Evolutionary conservation across 768 basidiomycete genomes (phyloP).

Genomic region (Amanita muscaria): DNA sequence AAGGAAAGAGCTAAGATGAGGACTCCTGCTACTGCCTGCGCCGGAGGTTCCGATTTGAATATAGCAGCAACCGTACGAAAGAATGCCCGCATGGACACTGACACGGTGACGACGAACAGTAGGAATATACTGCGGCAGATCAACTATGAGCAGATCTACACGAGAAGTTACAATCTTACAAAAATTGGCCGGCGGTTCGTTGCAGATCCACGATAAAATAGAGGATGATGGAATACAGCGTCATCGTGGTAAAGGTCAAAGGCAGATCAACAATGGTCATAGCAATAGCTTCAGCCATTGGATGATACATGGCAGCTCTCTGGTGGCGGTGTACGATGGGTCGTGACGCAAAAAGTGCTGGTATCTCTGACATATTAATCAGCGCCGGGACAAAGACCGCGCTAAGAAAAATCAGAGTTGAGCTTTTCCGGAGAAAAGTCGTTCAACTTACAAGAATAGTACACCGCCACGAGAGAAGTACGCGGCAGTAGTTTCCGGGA

Average conservation of each 20-base stretch:
- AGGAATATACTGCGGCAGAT: constrained; percentile 40
- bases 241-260: constrained; percentile 38
- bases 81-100: constrained; percentile 64
- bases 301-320: constrained; percentile 51
- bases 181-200: constrained; percentile 48
- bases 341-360: constrained; percentile 51
- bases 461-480: constrained; percentile 68
- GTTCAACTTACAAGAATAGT: constrained; percentile 50
- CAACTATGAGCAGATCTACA: constrained; percentile 2
- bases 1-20: constrained; percentile 22
- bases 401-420: constrained; percentile 25
- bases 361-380: constrained; percentile 58
- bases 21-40: constrained; percentile 50
- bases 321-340: constrained; percentile 51
- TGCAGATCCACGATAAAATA: constrained; percentile 61
- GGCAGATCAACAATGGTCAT: constrained; percentile 56
- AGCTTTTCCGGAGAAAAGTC: background rate
- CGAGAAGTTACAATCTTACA: constrained; percentile 33
- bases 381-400: constrained; percentile 52
- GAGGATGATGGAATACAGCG: constrained; percentile 38
- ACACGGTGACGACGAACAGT: constrained; percentile 47
- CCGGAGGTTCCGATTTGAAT: constrained; percentile 50
- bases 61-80: constrained; percentile 62
- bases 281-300: constrained; percentile 34
- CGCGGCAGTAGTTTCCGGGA: constrained; percentile 42